These are phyloP conservation scores for Sporothrix inflata DNA, from an alignment of 2,329 filamentous ascomycete genomes.

Conservation along the genomic window DNA sequence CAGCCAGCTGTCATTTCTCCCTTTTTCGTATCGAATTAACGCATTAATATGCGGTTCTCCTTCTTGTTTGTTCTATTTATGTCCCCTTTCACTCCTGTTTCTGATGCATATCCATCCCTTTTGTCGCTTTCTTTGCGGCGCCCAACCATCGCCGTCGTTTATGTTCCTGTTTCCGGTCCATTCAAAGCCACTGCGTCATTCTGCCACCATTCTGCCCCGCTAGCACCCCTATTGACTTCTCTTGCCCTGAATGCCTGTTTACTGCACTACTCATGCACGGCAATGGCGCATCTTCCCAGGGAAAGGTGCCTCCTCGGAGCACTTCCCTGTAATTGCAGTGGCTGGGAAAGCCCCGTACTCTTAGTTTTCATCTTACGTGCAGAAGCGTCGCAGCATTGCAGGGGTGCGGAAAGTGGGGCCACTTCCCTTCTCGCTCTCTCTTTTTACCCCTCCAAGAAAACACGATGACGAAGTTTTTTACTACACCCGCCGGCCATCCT, in stretches of 20 bases:
- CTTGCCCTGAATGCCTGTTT: not conserved
- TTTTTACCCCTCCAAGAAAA: slow-evolving; percentile 3
- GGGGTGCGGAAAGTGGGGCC: slow-evolving; percentile 7
- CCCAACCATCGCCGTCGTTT: not conserved
- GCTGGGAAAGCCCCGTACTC: not conserved
- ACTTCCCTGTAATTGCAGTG: slow-evolving; percentile 7
- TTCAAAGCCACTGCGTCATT: not conserved
- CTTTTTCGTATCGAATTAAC: not conserved
- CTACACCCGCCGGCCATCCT: not conserved
- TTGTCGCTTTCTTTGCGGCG: not conserved
- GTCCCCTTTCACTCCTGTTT: not conserved
- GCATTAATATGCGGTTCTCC: too few relatives aligned
- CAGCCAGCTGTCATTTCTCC: not conserved
- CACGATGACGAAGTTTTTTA: slow-evolving; percentile 18
- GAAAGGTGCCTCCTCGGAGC: not conserved
- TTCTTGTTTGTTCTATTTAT: not conserved
- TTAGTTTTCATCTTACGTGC: slow-evolving; percentile 4
- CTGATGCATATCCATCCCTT: not conserved
- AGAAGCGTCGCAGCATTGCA: not conserved
- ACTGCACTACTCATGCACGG: not conserved
- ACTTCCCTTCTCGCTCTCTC: not conserved
- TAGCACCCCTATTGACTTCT: too few relatives aligned
- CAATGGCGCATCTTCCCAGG: not conserved
- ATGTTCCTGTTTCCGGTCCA: too few relatives aligned
- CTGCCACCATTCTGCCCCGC: not conserved